Evolutionary conservation across 805 yeast genomes (phyloP).

Genomic region (Ogataea sp.): DNA sequence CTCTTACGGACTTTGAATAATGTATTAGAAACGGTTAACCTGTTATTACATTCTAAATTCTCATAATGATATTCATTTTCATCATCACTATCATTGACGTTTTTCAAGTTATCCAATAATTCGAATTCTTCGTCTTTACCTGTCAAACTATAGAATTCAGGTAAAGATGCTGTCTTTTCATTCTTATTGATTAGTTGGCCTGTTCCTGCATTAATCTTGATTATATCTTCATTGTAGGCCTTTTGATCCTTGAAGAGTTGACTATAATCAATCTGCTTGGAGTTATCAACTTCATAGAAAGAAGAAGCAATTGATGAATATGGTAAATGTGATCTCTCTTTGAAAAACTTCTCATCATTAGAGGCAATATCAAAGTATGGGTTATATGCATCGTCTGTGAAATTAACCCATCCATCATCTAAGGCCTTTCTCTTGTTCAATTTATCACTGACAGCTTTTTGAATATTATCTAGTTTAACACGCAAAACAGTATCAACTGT

Average conservation of each 20-base stretch:
- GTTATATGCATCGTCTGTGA: slow-evolving; percentile 79
- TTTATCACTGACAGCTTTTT: slow-evolving; percentile 79
- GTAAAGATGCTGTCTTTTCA: slow-evolving; percentile 25
- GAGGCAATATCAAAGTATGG: slow-evolving; percentile 70
- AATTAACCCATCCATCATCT: slow-evolving; percentile 71
- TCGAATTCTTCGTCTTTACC: slow-evolving; percentile 14
- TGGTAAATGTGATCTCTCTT: slow-evolving; percentile 61
- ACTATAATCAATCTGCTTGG: slow-evolving; percentile 43
- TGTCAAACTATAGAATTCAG: slow-evolving; percentile 36
- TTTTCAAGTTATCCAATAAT: slow-evolving; percentile 7
- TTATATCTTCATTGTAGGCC: slow-evolving; percentile 25
- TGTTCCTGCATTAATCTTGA: slow-evolving; percentile 35
- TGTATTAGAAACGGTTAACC: slow-evolving; percentile 34
- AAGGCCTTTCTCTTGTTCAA: slow-evolving; percentile 61
- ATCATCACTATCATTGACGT: slow-evolving; percentile 1
- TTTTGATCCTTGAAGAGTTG: slow-evolving; percentile 35
- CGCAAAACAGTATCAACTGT: slow-evolving; percentile 69
- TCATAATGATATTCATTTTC: background rate
- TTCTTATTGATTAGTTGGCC: slow-evolving; percentile 42
- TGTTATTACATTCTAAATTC: slow-evolving; percentile 5
- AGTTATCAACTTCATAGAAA: slow-evolving; percentile 54
- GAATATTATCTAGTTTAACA: slow-evolving; percentile 71
- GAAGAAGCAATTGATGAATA: slow-evolving; percentile 73
- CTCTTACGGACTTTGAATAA: slow-evolving; percentile 65
- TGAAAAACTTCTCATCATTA: slow-evolving; percentile 32